Evolutionary conservation across 1,284 basidiomycete genomes (phyloP).

Genomic region (Ustilago bromivora): DNA sequence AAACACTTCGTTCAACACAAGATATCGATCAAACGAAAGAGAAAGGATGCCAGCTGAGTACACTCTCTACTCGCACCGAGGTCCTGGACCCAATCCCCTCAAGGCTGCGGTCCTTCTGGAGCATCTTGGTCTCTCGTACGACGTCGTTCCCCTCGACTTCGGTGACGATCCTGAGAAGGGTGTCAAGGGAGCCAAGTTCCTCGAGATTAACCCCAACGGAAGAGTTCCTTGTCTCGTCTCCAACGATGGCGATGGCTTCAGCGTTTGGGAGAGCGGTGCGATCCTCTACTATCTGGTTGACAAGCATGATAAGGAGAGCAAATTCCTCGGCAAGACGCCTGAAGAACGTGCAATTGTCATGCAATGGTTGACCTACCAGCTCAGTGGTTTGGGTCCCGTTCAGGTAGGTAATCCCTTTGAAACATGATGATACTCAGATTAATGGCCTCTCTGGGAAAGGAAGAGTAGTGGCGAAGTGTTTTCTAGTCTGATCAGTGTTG

Average conservation of each 20-base stretch:
- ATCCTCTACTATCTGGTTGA: slow-evolving; percentile 61
- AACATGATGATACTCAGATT: neutral
- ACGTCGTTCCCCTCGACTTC: slow-evolving; percentile 55
- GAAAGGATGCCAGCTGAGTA: slow-evolving; percentile 47
- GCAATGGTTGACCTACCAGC: slow-evolving; percentile 61
- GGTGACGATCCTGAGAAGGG: slow-evolving; percentile 59
- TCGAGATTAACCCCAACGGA: slow-evolving; percentile 61
- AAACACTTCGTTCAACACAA: neutral
- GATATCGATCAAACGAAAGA: neutral
- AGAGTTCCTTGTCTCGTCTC: slow-evolving; percentile 61
- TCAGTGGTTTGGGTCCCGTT: slow-evolving; percentile 52
- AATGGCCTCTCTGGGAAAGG: too few species aligned
- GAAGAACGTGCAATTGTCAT: slow-evolving; percentile 50
- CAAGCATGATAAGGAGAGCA: slow-evolving; percentile 56
- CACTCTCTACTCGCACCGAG: slow-evolving; percentile 61
- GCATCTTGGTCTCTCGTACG: slow-evolving; percentile 59
- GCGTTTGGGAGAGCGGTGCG: slow-evolving; percentile 61
- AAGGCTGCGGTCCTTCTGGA: slow-evolving; percentile 62
- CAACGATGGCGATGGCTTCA: slow-evolving; percentile 56
- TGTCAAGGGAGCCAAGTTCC: slow-evolving; percentile 61
- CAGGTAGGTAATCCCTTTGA: slow-evolving; percentile 23
- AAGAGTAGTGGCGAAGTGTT: too few species aligned
- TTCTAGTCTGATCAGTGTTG: too few species aligned
- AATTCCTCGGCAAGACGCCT: slow-evolving; percentile 46
- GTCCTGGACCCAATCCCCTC: slow-evolving; percentile 61